phyloP scores from a whole-genome alignment of 306 rosid genomes.

The Senna tora region DNA sequence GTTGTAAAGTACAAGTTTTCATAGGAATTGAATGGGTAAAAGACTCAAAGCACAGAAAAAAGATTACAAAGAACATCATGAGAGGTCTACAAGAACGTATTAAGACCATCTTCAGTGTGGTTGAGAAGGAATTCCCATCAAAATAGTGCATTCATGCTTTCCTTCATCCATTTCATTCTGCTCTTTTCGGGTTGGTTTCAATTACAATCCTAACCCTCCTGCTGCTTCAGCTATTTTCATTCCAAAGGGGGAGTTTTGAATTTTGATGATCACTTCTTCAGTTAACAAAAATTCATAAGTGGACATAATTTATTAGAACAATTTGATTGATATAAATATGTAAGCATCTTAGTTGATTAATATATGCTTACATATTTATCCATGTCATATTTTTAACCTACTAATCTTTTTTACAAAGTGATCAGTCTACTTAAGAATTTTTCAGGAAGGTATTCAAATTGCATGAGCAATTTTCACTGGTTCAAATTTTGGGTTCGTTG shows the following conservation, averaged over 20 bases:
- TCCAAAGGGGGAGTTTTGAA: too few relatives aligned
- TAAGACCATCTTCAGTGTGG: slow-evolving; percentile 50
- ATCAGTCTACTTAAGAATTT: too few relatives aligned
- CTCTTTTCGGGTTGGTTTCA: neutral
- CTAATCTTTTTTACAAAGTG: too few relatives aligned
- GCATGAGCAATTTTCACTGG: neutral
- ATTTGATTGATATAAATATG: too few relatives aligned
- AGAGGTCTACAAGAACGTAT: slow-evolving; percentile 61
- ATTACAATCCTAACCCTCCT: neutral
- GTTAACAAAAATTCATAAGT: too few relatives aligned
- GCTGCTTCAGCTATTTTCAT: neutral
- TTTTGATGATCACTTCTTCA: neutral
- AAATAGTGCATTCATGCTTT: slow-evolving; percentile 40
- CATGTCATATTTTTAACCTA: too few relatives aligned
- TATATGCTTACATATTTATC: too few relatives aligned
- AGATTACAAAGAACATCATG: slow-evolving; percentile 71
- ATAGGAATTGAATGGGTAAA: slow-evolving; percentile 94
- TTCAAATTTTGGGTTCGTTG: neutral
- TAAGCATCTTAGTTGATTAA: too few relatives aligned
- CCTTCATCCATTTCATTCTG: neutral
- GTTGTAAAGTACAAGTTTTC: slow-evolving; percentile 63
- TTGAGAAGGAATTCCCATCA: slow-evolving; percentile 70
- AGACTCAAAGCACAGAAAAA: slow-evolving; percentile 75
- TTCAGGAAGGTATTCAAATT: neutral
- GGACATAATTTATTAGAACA: too few relatives aligned